Base-by-base conservation (phyloP, 345 rosid species). In the Lumnitzera littorea region DNA sequence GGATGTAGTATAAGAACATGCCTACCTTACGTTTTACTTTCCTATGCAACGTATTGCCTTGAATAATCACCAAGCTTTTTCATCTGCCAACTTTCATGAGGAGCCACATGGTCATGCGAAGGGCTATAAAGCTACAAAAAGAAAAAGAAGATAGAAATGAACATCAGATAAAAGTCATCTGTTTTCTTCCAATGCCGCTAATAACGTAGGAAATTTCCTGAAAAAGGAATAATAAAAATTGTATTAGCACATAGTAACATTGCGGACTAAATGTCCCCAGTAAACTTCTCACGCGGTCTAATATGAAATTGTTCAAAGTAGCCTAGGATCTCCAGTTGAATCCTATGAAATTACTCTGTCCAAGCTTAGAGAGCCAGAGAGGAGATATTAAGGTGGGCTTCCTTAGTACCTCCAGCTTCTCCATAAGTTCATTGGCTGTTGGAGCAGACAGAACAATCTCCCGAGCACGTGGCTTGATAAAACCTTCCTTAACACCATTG, bases 21-120 rank as follows among this genome's bases (percentile, higher is more conserved):
- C 69, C 70, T 70, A 61, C 72, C 74, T 66, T 56, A 74, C 49
- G 57, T 43, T 46, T 23, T n/a, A 56, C 24, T 58, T 73, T 63
- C 75, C 67, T 67, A 66, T 41, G 72, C 71, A 72, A 66, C 66
- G 67, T 64, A 56, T 52, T 81, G 72, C 71, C 63, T 71, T n/a
- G 80, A 63, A 56, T 81, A 82, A 58, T 73, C 81, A 54, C 85
- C 90, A 9, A 86, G 83, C 61, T 91, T 77, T 68, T 83, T 79
- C 85, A 74, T 80, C 57, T 81, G 69, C 98, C 98, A 91, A 89
- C 91, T 91, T 78, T 89, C 96, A n/a, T 73, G 92, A 47, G 92
- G 67, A 61, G 98, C 92, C 46, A 91, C 75, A 0, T 84, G 89
- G 62, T 80, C 79, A 56, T 92, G 96, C 51, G 76, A 75, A 58